A percentile compares a stretch with the other conserved stretches of the same genome.
These are phyloP conservation scores for Gloeopeniophorella convolvens DNA, from an alignment of 768 basidiomycete species.

Conservation along the genomic window DNA sequence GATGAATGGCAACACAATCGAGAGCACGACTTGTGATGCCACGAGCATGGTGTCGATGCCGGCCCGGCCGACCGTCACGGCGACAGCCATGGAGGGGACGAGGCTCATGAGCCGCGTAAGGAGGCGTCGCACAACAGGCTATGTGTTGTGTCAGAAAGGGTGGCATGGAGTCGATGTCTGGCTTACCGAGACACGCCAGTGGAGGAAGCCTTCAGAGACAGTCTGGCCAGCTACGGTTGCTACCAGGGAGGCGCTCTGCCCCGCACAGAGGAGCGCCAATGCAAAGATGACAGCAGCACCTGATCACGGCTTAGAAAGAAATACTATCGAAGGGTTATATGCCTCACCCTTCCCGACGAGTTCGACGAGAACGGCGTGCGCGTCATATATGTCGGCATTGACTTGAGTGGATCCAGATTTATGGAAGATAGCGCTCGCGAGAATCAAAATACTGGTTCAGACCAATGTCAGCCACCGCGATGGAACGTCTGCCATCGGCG, in stretches of 20 bases:
- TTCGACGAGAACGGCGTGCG: constrained; percentile 64
- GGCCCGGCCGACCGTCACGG: constrained; percentile 56
- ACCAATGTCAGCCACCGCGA: constrained; percentile 1
- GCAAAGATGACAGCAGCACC: constrained; percentile 86
- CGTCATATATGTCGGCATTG: constrained; percentile 78
- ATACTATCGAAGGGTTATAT: not conserved
- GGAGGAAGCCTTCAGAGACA: constrained; percentile 84
- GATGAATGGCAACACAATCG: constrained; percentile 80
- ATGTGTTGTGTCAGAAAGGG: constrained; percentile 18
- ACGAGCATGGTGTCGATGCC: constrained; percentile 82
- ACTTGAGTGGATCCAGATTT: constrained; percentile 29
- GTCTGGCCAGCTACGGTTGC: constrained; percentile 89
- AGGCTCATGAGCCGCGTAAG: constrained; percentile 77
- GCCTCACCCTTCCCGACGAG: constrained; percentile 60
- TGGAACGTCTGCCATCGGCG: not conserved
- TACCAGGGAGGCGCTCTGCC: constrained; percentile 86
- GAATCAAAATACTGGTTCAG: constrained; percentile 60
- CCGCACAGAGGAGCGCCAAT: constrained; percentile 73
- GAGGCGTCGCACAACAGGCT: constrained; percentile 76
- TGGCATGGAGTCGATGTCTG: constrained; percentile 21
- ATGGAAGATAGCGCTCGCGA: constrained; percentile 80
- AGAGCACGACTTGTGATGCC: constrained; percentile 76
- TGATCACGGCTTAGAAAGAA: constrained; percentile 26
- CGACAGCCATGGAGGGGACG: constrained; percentile 76
- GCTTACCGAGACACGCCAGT: constrained; percentile 72